Conservation (phyloP, 169 alveolate genomes). For the Plasmodium gaboni region DNA sequence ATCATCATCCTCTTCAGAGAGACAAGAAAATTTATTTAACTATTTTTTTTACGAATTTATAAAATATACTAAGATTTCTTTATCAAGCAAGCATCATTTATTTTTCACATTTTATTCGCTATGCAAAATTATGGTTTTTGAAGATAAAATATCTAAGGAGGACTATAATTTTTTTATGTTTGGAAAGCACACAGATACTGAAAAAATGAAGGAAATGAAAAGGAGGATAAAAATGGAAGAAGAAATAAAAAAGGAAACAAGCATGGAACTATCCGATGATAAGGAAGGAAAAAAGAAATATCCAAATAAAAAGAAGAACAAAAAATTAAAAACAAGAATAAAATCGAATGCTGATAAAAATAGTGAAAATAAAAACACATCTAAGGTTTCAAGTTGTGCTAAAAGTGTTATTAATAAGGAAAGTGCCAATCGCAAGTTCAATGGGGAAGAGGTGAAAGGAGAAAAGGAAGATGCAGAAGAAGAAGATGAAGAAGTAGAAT, state of each 20-base stretch:
- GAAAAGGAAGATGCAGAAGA: constrained; percentile 15
- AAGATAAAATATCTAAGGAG: constrained; percentile 71
- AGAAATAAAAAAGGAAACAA: neutral
- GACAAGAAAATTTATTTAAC: constrained; percentile 68
- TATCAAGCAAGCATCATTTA: constrained; percentile 67
- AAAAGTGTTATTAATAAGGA: neutral
- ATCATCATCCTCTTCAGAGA: constrained; percentile 31
- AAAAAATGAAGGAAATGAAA: constrained; percentile 74
- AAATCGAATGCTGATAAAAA: neutral
- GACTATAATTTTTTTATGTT: constrained; percentile 66
- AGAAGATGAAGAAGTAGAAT: constrained; percentile 1
- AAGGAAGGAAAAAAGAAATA: neutral
- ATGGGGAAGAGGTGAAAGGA: neutral
- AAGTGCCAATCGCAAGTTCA: neutral
- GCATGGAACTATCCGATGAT: neutral
- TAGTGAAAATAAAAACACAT: constrained; percentile 6
- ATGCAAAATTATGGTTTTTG: constrained; percentile 68
- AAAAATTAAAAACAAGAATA: neutral
- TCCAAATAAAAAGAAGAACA: constrained; percentile 8
- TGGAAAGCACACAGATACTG: constrained; percentile 11
- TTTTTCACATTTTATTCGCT: constrained; percentile 53
- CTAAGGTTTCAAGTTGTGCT: constrained; percentile 21
- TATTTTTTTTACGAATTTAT: constrained; percentile 60
- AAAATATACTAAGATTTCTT: constrained; percentile 66
- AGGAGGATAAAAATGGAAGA: constrained; percentile 9